A percentile compares a stretch with the other conserved stretches of the same genome.
phyloP scores from a whole-genome alignment of 2,329 filamentous ascomycete genomes.

The Colletotrichum brevisporum region DNA sequence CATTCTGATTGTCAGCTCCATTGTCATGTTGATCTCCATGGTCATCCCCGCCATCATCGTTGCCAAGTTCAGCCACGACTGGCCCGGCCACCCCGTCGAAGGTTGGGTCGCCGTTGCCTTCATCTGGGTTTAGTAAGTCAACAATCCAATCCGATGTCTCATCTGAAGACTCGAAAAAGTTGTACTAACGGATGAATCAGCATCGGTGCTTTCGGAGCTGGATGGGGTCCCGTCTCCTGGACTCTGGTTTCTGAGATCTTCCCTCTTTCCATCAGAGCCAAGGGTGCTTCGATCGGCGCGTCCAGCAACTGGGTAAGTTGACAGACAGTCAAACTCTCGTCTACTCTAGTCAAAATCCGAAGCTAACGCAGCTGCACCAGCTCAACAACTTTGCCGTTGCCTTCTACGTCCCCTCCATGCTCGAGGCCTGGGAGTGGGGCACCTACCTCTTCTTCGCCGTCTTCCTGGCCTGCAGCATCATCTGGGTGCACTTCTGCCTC shows the following conservation, averaged over 20 bases:
- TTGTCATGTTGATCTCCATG: conserved; percentile 56
- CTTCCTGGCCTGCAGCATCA: conserved; percentile 60
- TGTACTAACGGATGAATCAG: neutral
- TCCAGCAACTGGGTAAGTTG: conserved; percentile 57
- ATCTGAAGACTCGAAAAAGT: no score
- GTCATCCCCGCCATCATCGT: conserved; percentile 58
- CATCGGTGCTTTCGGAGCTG: conserved; percentile 45
- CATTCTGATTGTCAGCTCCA: conserved; percentile 53
- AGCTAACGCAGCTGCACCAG: conserved; percentile 38
- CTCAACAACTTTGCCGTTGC: conserved; percentile 63
- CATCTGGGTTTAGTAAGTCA: conserved; percentile 48
- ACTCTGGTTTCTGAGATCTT: conserved; percentile 55
- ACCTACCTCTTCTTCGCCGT: conserved; percentile 71
- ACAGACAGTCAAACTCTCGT: no score
- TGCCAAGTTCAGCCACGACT: conserved; percentile 53
- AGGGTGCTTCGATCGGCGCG: conserved; percentile 57
- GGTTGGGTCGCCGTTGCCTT: conserved; percentile 56
- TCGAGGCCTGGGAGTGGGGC: conserved; percentile 59
- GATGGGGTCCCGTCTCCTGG: conserved; percentile 53
- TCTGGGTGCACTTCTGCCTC: conserved; percentile 65
- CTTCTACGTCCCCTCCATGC: conserved; percentile 60
- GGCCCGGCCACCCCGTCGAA: conserved; percentile 51
- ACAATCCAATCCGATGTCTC: no score
- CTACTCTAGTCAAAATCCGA: no score
- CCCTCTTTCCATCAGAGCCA: conserved; percentile 53